phyloP scores from a whole-genome alignment of 352 stramenopile genomes.

The Globisporangium cederbergense region DNA sequence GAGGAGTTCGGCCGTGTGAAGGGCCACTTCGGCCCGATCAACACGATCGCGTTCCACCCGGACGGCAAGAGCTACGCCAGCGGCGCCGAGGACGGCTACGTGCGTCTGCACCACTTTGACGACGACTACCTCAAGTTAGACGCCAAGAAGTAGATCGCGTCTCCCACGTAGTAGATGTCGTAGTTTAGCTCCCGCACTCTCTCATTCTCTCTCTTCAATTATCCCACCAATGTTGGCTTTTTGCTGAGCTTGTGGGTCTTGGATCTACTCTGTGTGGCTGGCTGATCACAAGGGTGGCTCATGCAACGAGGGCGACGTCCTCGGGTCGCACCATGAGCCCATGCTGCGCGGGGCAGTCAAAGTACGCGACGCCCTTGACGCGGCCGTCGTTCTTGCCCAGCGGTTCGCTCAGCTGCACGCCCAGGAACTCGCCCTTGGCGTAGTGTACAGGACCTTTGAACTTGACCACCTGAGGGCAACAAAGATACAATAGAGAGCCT shows the following conservation, averaged over 20 bases:
- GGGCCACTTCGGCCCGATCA: conserved; percentile 99
- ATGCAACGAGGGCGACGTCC: conserved; percentile 24
- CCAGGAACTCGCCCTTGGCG: conserved; percentile 64
- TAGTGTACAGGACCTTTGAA: conserved; percentile 71
- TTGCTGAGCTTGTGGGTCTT: background rate
- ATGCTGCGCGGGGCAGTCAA: conserved; percentile 44
- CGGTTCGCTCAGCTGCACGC: conserved; percentile 49
- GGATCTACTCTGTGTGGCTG: background rate
- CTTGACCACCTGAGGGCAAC: conserved; percentile 36
- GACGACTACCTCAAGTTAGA: conserved; percentile 94
- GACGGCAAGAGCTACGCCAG: conserved; percentile 98
- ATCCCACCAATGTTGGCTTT: conserved; percentile 2
- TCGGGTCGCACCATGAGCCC: conserved; percentile 71
- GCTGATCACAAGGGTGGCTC: background rate
- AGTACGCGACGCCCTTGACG: conserved; percentile 67
- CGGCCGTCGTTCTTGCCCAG: conserved; percentile 74
- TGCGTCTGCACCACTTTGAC: conserved; percentile 98
- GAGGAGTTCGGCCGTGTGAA: conserved; percentile 98
- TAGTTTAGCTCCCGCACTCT: conserved; percentile 7
- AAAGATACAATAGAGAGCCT: background rate
- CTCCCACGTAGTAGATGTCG: conserved; percentile 16
- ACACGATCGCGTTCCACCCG: conserved; percentile 98
- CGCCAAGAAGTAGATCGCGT: conserved; percentile 24
- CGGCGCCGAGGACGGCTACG: conserved; percentile 98
- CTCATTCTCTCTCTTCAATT: conserved; percentile 1